phyloP scores from a whole-genome alignment of 768 basidiomycete species.

The Termitomyces sp. region DNA sequence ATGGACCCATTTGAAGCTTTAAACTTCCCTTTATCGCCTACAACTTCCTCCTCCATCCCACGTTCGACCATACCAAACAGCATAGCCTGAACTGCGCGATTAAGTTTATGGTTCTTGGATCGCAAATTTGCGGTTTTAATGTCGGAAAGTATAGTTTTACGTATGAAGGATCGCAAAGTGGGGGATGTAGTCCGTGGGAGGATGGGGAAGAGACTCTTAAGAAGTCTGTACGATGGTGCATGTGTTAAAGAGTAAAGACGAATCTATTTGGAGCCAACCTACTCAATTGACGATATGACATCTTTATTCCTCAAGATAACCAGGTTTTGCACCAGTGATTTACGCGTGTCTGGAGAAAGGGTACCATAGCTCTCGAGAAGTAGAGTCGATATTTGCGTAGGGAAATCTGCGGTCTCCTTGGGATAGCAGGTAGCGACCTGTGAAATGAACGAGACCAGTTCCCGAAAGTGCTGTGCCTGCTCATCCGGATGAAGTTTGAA shows the following conservation, averaged over 20 bases:
- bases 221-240: constrained; percentile 46
- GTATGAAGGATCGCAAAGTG: constrained; percentile 76
- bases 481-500: constrained; percentile 80
- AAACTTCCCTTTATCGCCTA: constrained; percentile 81
- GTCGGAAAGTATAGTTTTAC: constrained; percentile 90
- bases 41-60: constrained; percentile 77
- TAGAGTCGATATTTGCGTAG: constrained; percentile 69
- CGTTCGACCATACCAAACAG: constrained; percentile 94
- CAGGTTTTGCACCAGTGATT: constrained; percentile 81
- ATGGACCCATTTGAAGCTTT: constrained; percentile 33
- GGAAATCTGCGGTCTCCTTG: constrained; percentile 81
- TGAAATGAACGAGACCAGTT: constrained; percentile 80
- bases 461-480: constrained; percentile 78
- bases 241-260: background rate
- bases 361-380: constrained; percentile 74
- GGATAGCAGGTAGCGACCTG: constrained; percentile 94
- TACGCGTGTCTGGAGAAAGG: constrained; percentile 76
- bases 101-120: constrained; percentile 91
- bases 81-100: constrained; percentile 92
- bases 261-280: constrained; percentile 22
- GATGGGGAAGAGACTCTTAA: constrained; percentile 89
- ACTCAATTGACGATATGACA: constrained; percentile 92
- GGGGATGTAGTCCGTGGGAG: constrained; percentile 91
- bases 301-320: constrained; percentile 92
- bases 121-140: constrained; percentile 86